Evolutionary conservation across 1,139 yeast genomes (phyloP).

Genomic region (Arxiozyma slooffiae): DNA sequence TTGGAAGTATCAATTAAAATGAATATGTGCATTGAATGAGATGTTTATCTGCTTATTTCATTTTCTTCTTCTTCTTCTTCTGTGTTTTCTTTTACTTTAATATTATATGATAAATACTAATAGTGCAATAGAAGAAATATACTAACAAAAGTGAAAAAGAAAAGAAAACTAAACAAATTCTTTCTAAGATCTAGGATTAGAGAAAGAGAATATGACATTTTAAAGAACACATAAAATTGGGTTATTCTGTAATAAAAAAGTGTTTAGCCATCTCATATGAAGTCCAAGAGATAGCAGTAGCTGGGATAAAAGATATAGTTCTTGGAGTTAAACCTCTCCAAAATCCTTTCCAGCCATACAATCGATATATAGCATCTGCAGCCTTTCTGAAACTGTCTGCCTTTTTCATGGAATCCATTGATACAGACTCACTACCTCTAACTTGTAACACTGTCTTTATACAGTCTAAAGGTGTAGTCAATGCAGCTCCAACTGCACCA

Average conservation of each 20-base stretch:
- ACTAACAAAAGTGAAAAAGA: conserved; percentile 1
- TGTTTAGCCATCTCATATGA: conserved; percentile 93
- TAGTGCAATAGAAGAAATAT: background rate
- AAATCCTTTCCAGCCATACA: conserved; percentile 65
- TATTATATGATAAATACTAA: background rate
- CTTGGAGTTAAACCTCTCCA: conserved; percentile 84
- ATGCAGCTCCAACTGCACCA: conserved; percentile 94
- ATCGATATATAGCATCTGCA: conserved; percentile 53
- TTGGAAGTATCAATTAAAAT: too few relatives aligned
- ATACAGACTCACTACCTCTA: conserved; percentile 31
- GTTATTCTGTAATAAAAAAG: conserved; percentile 13
- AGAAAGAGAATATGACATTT: background rate
- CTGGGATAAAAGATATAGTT: conserved; percentile 86
- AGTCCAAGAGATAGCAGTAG: conserved; percentile 97
- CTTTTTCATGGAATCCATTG: conserved; percentile 42
- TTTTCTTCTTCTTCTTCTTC: background rate
- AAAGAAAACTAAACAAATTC: too few relatives aligned
- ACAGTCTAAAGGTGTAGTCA: conserved; percentile 93
- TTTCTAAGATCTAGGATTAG: background rate
- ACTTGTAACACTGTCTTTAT: conserved; percentile 80
- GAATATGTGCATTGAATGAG: background rate
- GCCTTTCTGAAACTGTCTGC: conserved; percentile 69
- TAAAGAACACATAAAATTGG: too few relatives aligned
- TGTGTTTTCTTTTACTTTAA: too few relatives aligned
- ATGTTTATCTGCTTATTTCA: background rate